phyloP scores from a whole-genome alignment of 73 alveolate genomes.

The Tetrahymena malaccensis region DNA sequence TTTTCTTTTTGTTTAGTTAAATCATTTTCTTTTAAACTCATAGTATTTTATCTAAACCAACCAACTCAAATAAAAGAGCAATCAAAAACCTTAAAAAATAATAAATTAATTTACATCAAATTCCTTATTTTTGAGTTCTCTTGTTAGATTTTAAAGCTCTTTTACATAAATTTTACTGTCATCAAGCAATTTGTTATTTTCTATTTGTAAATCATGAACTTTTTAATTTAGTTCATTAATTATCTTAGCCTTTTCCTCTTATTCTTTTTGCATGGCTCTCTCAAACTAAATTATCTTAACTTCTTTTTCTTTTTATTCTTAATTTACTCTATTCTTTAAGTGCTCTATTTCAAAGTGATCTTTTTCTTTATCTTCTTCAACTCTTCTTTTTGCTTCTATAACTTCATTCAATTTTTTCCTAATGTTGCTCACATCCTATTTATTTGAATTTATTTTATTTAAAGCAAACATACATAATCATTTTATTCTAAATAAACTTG shows the following conservation, averaged over 20 bases:
- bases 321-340: background rate
- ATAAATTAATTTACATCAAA: background rate
- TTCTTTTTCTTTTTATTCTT: background rate
- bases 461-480: background rate
- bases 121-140: background rate
- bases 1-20: too few relatives aligned
- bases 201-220: background rate
- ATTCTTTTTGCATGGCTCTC: background rate
- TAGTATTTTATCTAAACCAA: too few relatives aligned
- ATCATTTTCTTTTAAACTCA: too few relatives aligned
- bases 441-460: background rate
- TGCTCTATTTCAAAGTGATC: background rate
- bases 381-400: background rate
- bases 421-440: background rate
- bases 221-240: background rate
- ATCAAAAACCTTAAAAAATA: background rate
- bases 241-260: background rate
- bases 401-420: background rate
- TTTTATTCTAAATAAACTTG: too few relatives aligned
- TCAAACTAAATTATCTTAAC: background rate
- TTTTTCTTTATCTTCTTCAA: background rate
- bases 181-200: background rate
- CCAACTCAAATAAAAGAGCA: too few relatives aligned
- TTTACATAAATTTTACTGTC: background rate
- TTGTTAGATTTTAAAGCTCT: background rate